phyloP scores from a whole-genome alignment of 345 rosid species.

The Brassica incana region DNA sequence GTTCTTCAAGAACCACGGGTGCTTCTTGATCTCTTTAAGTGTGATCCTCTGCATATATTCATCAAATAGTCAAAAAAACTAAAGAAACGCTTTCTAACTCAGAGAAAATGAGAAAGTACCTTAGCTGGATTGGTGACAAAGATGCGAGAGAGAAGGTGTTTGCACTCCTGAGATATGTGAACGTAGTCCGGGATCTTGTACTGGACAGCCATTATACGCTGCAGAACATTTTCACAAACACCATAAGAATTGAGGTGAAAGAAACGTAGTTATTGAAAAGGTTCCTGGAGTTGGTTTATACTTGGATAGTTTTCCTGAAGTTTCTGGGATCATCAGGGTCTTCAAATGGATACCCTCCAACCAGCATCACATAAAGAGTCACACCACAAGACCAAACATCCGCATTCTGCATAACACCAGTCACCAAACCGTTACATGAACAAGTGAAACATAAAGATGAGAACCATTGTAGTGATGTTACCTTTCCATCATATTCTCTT shows the following conservation, averaged over 20 bases:
- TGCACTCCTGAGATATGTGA: constrained; percentile 80
- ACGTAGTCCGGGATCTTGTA: constrained; percentile 90
- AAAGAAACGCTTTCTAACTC: background rate
- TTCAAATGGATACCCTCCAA: constrained; percentile 94
- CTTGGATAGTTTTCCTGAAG: constrained; percentile 93
- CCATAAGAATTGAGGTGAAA: background rate
- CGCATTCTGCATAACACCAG: constrained; percentile 55
- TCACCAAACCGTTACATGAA: constrained; percentile 9
- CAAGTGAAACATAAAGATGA: constrained; percentile 10
- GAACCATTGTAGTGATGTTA: constrained; percentile 19
- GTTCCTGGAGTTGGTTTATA: constrained; percentile 12
- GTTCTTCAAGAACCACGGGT: constrained; percentile 95
- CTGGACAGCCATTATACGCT: constrained; percentile 87
- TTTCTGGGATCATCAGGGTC: constrained; percentile 85
- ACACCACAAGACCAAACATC: constrained; percentile 99
- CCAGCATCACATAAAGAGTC: constrained; percentile 90
- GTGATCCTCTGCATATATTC: constrained; percentile 63
- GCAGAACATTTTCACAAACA: constrained; percentile 31
- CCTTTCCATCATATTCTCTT: constrained; percentile 86
- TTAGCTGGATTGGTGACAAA: constrained; percentile 72
- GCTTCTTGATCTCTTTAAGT: constrained; percentile 76
- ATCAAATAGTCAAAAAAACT: background rate
- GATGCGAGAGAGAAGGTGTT: constrained; percentile 73
- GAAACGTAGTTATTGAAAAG: background rate
- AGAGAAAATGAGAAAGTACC: constrained; percentile 43